A percentile compares a stretch with the other conserved stretches of the same genome.
Evolutionary conservation across 768 basidiomycete species (phyloP).

Genomic region (Pulveroboletus frians): DNA sequence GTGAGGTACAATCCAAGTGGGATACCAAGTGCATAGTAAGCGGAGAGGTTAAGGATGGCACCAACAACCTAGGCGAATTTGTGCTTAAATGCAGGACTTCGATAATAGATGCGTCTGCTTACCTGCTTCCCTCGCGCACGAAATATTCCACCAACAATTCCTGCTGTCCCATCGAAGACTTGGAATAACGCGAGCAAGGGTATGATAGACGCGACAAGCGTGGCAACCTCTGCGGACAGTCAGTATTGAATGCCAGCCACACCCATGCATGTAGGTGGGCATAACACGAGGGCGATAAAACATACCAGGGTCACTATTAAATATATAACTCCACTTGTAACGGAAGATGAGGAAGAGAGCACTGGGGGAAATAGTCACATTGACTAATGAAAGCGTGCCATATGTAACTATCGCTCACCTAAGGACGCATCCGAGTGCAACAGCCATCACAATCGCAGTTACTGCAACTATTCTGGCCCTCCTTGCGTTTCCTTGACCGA

Average conservation of each 20-base stretch:
- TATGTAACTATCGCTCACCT: constrained; percentile 39
- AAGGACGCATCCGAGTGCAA: constrained; percentile 59
- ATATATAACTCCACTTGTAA: constrained; percentile 64
- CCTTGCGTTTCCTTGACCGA: constrained; percentile 72
- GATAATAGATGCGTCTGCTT: background rate
- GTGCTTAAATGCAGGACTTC: too few species aligned
- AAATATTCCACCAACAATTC: constrained; percentile 70
- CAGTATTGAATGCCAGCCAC: background rate
- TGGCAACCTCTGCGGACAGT: constrained; percentile 37
- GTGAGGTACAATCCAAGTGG: constrained; percentile 78
- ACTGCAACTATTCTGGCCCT: constrained; percentile 68
- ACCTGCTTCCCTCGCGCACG: constrained; percentile 79
- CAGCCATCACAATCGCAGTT: constrained; percentile 59
- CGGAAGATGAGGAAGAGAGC: constrained; percentile 56
- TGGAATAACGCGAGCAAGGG: constrained; percentile 78
- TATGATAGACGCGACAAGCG: constrained; percentile 55
- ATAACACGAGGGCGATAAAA: background rate
- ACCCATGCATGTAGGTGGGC: background rate
- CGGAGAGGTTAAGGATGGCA: constrained; percentile 55
- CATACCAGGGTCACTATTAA: constrained; percentile 64
- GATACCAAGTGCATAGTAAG: constrained; percentile 81
- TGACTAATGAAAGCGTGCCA: background rate
- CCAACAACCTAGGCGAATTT: constrained; percentile 48
- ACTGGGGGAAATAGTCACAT: constrained; percentile 28
- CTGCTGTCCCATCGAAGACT: constrained; percentile 74